Conservation (phyloP, 768 basidiomycete species). For the Coprinopsis cinerea region DNA sequence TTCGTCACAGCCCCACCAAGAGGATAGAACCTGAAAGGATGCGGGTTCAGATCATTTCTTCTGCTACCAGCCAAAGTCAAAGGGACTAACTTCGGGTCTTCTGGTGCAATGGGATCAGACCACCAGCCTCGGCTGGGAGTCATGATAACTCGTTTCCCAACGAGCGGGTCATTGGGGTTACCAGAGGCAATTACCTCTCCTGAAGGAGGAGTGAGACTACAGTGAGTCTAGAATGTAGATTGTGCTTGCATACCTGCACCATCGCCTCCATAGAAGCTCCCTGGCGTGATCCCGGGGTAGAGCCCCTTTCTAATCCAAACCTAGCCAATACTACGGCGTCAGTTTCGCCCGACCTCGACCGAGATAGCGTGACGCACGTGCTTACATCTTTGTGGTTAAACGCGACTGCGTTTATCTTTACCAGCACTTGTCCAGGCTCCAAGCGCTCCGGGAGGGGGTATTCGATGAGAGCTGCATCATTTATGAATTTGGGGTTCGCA, state of each 20-base stretch:
- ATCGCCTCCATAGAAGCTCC: conserved; percentile 62
- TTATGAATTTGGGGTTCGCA: not conserved
- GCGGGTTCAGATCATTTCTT: no score
- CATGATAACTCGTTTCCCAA: conserved; percentile 68
- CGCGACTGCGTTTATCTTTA: conserved; percentile 60
- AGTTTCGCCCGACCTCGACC: not conserved
- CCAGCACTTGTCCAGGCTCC: conserved; percentile 53
- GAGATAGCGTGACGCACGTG: not conserved
- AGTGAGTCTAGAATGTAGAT: not conserved
- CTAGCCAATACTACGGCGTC: conserved; percentile 28
- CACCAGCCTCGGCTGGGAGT: conserved; percentile 76
- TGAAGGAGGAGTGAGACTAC: conserved; percentile 17
- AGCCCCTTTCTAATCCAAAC: conserved; percentile 67
- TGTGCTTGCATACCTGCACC: conserved; percentile 52
- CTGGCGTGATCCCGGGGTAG: conserved; percentile 60
- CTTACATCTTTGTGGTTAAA: conserved; percentile 76
- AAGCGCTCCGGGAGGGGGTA: conserved; percentile 45
- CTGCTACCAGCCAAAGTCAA: no score
- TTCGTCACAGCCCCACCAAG: conserved; percentile 54
- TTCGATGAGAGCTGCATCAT: conserved; percentile 52
- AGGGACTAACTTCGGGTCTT: no score
- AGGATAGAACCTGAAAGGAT: conserved; percentile 43
- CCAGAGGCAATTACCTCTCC: conserved; percentile 59
- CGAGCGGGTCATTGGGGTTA: conserved; percentile 46
- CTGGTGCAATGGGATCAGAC: conserved; percentile 55